Evolutionary conservation across 495 filamentous ascomycete species (phyloP), one percentile per base, ranked within the genome.

Genomic region (Ramalina peruviana): DNA sequence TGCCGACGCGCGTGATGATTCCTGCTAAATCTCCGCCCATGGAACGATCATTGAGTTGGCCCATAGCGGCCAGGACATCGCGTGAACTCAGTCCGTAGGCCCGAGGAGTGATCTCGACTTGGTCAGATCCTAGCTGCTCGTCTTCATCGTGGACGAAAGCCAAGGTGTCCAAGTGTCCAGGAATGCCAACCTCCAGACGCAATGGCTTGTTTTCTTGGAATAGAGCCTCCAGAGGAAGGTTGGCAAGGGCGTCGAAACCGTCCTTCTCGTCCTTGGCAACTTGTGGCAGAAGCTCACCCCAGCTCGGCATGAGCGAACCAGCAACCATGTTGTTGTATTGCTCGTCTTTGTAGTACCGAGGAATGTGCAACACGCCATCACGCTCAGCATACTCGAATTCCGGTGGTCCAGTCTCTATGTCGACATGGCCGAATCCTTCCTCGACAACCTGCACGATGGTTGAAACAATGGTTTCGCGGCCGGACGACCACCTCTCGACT

Each of bases 21-120:
- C 79, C 80, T 16, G 70, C 68, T 47, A 69, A 71, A 56, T 81
- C 79, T 43, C 68, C 58, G 4, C 80, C 79, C 1, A 75, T 58
- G 37, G 59, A 62, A 30, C 13, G 17, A 54, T 67, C 58, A n/a
- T 51, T 50, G 20, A 62, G 59, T 55, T 52, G 68, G 5, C 68
- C 72, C 44, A 68, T 59, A 0, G 59, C 55, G 0, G 58, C 38
- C 11, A 56, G 51, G 3, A 74, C 57, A 51, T 76, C 73, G 11
- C 63, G 62, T 55, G 67, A 69, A 55, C 50, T 57, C 11, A 51
- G 42, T 37, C 38, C 45, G 5, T n/a, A 23, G 3, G 42, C 36
- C n/a, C 37, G 43, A 6, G 50, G 39, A 43, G 50, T 43, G 26
- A 55, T 55, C 16, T 55, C 53, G 17, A 54, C 36, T 25, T 54